phyloP scores from a whole-genome alignment of 2,329 filamentous ascomycete genomes.

The Hypoxylon sp. region DNA sequence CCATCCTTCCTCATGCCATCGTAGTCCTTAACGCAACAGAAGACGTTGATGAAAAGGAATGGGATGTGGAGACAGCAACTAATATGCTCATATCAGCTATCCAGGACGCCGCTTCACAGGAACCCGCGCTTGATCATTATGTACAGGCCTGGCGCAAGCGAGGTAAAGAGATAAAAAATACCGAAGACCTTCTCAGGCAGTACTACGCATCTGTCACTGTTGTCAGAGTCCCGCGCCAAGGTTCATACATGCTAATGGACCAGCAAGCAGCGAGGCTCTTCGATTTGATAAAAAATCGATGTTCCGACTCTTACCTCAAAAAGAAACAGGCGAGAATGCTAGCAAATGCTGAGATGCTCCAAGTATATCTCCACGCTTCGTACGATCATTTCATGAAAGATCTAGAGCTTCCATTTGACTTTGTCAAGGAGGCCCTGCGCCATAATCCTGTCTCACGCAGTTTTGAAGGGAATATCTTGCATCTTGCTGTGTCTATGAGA shows the following conservation, averaged over 20 bases:
- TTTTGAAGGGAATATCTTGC: conserved; percentile 52
- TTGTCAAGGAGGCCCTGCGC: conserved; percentile 51
- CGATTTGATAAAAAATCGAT: conserved; percentile 58
- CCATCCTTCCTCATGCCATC: conserved; percentile 67
- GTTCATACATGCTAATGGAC: conserved; percentile 59
- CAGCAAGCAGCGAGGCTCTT: conserved; percentile 63
- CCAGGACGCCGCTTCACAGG: conserved; percentile 52
- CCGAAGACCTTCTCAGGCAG: conserved; percentile 61
- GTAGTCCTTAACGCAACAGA: conserved; percentile 65
- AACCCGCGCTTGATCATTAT: conserved; percentile 56
- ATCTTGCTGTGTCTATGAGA: conserved; percentile 49
- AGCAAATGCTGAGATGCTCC: conserved; percentile 46
- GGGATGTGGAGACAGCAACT: conserved; percentile 60
- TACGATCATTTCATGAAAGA: conserved; percentile 52
- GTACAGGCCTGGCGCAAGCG: conserved; percentile 59
- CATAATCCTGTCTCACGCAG: conserved; percentile 51
- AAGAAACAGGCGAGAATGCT: conserved; percentile 60
- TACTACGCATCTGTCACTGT: conserved; percentile 66
- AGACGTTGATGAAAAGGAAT: conserved; percentile 56
- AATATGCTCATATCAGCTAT: conserved; percentile 55
- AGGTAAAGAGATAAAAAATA: conserved; percentile 58
- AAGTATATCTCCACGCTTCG: conserved; percentile 51
- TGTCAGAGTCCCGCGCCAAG: conserved; percentile 61
- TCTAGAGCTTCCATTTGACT: conserved; percentile 52
- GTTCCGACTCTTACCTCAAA: conserved; percentile 56